Percentiles rank a stretch among this genome's conserved stretches.
These are phyloP conservation scores for Conidiobolus incongruus DNA, from an alignment of 371 early-diverging fungal genomes.

Conservation along the genomic window DNA sequence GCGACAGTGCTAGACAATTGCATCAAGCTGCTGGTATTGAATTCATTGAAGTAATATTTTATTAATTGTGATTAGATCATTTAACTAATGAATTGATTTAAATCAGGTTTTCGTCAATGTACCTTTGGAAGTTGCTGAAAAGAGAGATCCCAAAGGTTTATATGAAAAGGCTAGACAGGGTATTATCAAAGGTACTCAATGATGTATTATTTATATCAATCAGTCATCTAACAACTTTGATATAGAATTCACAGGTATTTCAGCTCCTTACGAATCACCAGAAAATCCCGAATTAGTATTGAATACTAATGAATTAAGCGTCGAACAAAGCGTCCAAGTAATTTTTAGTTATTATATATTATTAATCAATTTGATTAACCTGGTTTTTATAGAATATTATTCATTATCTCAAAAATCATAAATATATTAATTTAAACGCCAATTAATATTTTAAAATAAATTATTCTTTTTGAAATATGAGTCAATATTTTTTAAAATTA, in stretches of 20 bases:
- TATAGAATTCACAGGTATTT: conserved; percentile 75
- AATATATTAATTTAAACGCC: too few species aligned
- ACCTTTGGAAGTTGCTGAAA: conserved; percentile 66
- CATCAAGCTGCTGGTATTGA: conserved; percentile 52
- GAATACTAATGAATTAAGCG: conserved; percentile 38
- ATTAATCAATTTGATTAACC: background rate
- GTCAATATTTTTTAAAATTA: too few species aligned
- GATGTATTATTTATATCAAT: background rate
- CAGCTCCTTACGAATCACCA: conserved; percentile 81
- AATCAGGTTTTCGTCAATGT: conserved; percentile 50
- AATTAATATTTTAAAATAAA: too few species aligned
- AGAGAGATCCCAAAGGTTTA: conserved; percentile 85
- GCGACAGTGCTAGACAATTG: conserved; percentile 52
- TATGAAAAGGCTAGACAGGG: conserved; percentile 89
- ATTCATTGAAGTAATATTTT: conserved; percentile 36
- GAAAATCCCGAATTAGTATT: conserved; percentile 62
- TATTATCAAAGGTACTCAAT: conserved; percentile 51
- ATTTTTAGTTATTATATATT: background rate
- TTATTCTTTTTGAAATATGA: too few species aligned
- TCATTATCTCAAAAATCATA: too few species aligned
- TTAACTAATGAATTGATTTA: conserved; percentile 6
- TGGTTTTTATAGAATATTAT: too few species aligned
- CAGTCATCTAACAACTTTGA: background rate
- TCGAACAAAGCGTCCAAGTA: conserved; percentile 38
- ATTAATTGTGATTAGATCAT: too few species aligned